Conservation (phyloP, 2,329 filamentous ascomycete genomes). For the Penicillium crustosum region DNA sequence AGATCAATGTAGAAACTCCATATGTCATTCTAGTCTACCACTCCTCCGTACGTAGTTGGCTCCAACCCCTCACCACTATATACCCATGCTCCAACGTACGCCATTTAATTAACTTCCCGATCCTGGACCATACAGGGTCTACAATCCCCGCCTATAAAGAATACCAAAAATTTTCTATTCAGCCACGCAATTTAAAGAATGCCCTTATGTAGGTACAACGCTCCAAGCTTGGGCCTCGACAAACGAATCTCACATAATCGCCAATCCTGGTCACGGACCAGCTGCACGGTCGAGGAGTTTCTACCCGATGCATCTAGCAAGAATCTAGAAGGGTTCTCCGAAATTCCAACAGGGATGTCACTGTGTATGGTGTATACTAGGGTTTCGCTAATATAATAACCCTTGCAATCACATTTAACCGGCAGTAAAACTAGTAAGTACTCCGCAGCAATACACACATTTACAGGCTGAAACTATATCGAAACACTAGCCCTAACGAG, state of each 20-base stretch:
- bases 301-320: background rate
- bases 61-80: background rate
- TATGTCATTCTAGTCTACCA: background rate
- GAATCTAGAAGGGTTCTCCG: background rate
- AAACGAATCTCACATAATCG: background rate
- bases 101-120: background rate
- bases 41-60: background rate
- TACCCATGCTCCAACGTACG: background rate
- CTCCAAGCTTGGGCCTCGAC: background rate
- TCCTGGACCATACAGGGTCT: background rate
- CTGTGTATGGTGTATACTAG: too few relatives aligned
- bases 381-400: background rate
- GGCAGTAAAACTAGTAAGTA: background rate
- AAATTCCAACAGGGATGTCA: background rate
- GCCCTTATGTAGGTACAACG: background rate
- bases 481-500: background rate
- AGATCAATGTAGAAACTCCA: background rate
- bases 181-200: background rate
- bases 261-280: background rate
- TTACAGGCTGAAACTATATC: background rate
- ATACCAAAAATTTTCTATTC: background rate
- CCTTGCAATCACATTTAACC: background rate
- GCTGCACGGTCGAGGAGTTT: background rate
- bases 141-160: background rate
- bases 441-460: background rate